Percentiles rank a stretch among this genome's conserved stretches.
phyloP scores from a whole-genome alignment of 2,329 filamentous ascomycete genomes.

The Lachnellula subtilissima region DNA sequence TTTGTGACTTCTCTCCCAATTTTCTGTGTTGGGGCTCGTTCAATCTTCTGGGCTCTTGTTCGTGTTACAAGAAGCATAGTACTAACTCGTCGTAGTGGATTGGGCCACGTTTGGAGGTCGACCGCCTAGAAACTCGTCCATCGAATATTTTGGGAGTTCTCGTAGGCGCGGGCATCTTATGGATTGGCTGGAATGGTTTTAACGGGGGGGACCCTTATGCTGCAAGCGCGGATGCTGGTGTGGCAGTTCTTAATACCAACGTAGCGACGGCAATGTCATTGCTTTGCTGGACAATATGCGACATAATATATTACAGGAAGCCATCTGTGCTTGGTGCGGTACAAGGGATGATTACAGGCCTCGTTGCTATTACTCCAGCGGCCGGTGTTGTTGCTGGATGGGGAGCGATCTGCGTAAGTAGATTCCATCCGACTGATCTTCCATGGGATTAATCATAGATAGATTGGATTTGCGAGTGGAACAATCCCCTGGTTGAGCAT shows the following conservation, averaged over 20 bases:
- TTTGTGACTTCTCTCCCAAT: too few species aligned
- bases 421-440: background rate
- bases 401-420: slow-evolving; percentile 42
- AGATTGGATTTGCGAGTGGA: background rate
- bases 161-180: slow-evolving; percentile 45
- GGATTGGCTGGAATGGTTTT: slow-evolving; percentile 51
- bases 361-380: slow-evolving; percentile 48
- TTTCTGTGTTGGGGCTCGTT: too few species aligned
- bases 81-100: slow-evolving; percentile 31
- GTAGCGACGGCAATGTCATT: slow-evolving; percentile 44
- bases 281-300: slow-evolving; percentile 42
- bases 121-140: slow-evolving; percentile 42
- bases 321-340: slow-evolving; percentile 46
- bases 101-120: slow-evolving; percentile 40
- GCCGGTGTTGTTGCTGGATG: slow-evolving; percentile 47
- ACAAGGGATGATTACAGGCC: slow-evolving; percentile 48
- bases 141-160: slow-evolving; percentile 43
- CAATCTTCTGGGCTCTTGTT: too few species aligned
- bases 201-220: slow-evolving; percentile 49
- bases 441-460: slow-evolving; percentile 25
- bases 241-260: slow-evolving; percentile 48
- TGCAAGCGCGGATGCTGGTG: slow-evolving; percentile 44
- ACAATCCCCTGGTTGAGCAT: slow-evolving; percentile 36
- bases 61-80: too few species aligned
- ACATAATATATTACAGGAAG: slow-evolving; percentile 43